Percentiles rank a stretch among this genome's conserved stretches.
These are phyloP conservation scores for Bisporella sp. DNA, from an alignment of 2,329 filamentous ascomycete genomes.

Conservation along the genomic window DNA sequence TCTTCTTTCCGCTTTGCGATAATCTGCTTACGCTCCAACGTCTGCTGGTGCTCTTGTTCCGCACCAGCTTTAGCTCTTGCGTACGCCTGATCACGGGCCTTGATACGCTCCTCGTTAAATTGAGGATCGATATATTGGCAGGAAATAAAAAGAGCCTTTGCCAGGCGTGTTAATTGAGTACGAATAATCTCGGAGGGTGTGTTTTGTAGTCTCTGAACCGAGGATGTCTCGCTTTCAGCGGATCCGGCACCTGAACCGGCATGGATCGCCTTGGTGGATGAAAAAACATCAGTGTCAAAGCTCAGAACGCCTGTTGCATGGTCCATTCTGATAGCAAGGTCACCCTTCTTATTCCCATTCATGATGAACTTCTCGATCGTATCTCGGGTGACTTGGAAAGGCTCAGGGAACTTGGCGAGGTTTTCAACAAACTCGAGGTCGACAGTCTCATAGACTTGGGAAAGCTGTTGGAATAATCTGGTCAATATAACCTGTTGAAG, in stretches of 20 bases:
- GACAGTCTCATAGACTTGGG: slow-evolving; percentile 97
- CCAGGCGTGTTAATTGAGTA: slow-evolving; percentile 84
- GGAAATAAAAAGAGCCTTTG: slow-evolving; percentile 84
- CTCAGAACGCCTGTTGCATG: slow-evolving; percentile 92
- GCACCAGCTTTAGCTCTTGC: slow-evolving; percentile 78
- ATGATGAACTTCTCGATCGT: slow-evolving; percentile 99
- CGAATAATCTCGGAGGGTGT: slow-evolving; percentile 97
- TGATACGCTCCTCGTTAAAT: slow-evolving; percentile 74
- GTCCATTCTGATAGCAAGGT: slow-evolving; percentile 91
- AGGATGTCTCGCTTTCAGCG: slow-evolving; percentile 75
- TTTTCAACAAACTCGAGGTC: slow-evolving; percentile 89
- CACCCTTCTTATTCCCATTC: slow-evolving; percentile 99
- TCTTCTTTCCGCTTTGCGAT: slow-evolving; percentile 98
- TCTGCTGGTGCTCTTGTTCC: slow-evolving; percentile 85
- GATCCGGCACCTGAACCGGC: slow-evolving; percentile 78
- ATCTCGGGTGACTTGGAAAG: slow-evolving; percentile 83
- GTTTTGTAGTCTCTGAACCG: slow-evolving; percentile 92
- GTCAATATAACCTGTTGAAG: slow-evolving; percentile 98
- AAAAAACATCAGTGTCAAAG: slow-evolving; percentile 98
- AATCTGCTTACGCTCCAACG: slow-evolving; percentile 76
- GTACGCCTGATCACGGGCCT: slow-evolving; percentile 73
- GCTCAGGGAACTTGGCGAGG: slow-evolving; percentile 91
- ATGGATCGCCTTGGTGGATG: slow-evolving; percentile 87
- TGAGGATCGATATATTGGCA: slow-evolving; percentile 92
- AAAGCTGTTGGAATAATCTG: slow-evolving; percentile 96